Percentiles rank a stretch among this genome's conserved stretches.
phyloP scores from a whole-genome alignment of 2,329 filamentous ascomycete genomes.

The Talaromyces funiculosus region DNA sequence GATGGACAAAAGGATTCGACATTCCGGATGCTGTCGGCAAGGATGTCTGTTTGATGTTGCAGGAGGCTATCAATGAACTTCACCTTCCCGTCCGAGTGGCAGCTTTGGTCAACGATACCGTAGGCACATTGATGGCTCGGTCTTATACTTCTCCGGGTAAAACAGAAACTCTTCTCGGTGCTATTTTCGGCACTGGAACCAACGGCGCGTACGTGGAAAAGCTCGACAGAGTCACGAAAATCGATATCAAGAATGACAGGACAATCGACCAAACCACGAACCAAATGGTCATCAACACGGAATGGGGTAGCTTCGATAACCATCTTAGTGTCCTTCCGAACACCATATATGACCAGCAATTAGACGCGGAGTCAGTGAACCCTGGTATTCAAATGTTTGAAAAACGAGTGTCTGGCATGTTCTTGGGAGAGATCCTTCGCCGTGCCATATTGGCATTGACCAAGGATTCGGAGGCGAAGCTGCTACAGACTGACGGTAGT shows the following conservation, averaged over 20 bases:
- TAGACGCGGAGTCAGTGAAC: constrained; percentile 79
- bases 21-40: constrained; percentile 91
- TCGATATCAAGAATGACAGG: constrained; percentile 49
- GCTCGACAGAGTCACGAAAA: constrained; percentile 75
- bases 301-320: constrained; percentile 99
- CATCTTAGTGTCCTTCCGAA: constrained; percentile 79
- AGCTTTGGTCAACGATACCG: constrained; percentile 93
- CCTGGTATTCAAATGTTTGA: constrained; percentile 98
- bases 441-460: constrained; percentile 68
- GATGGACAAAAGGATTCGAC: constrained; percentile 98
- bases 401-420: constrained; percentile 98
- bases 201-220: constrained; percentile 98
- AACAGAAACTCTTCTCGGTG: constrained; percentile 80
- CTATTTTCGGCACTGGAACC: constrained; percentile 95
- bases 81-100: constrained; percentile 88
- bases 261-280: constrained; percentile 72
- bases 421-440: constrained; percentile 87
- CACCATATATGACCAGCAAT: constrained; percentile 71
- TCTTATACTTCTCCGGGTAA: constrained; percentile 90
- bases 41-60: constrained; percentile 86
- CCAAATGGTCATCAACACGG: constrained; percentile 95
- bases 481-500: constrained; percentile 72
- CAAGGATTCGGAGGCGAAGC: constrained; percentile 57
- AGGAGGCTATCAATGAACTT: constrained; percentile 81
- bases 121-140: constrained; percentile 94